These are phyloP conservation scores for Fusarium fujikuroi DNA, from an alignment of 2,329 filamentous ascomycete genomes.

Conservation along the genomic window DNA sequence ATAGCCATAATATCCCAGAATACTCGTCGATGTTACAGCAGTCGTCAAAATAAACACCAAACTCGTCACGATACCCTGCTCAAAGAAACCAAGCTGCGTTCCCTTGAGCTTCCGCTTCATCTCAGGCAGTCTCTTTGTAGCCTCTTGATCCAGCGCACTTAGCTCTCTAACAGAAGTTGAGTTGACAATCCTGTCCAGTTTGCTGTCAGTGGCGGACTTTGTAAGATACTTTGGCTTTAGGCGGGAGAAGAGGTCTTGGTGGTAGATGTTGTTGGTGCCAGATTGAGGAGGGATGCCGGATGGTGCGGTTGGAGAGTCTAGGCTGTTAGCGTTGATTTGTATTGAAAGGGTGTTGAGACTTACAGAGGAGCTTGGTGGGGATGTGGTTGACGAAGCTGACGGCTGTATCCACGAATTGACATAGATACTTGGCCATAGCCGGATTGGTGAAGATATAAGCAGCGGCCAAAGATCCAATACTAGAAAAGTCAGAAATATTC, in stretches of 20 bases:
- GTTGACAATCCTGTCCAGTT: neutral
- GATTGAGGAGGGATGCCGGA: neutral
- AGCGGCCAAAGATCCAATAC: constrained; percentile 4
- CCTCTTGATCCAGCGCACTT: neutral
- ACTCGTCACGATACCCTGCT: constrained; percentile 33
- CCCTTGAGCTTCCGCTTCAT: constrained; percentile 20
- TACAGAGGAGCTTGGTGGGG: constrained; percentile 17
- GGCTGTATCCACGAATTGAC: constrained; percentile 16
- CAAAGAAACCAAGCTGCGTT: constrained; percentile 22
- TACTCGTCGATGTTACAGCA: constrained; percentile 6
- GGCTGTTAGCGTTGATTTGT: fast-evolving
- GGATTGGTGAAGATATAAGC: constrained; percentile 28
- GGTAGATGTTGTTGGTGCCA: neutral
- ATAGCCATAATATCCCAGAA: constrained; percentile 26
- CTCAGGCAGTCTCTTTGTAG: constrained; percentile 2
- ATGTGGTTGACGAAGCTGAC: constrained; percentile 26
- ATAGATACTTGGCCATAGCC: constrained; percentile 23
- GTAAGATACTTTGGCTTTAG: constrained; percentile 23
- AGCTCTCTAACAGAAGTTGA: neutral
- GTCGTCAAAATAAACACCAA: constrained; percentile 18
- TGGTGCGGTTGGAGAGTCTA: constrained; percentile 19
- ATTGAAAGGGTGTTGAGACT: fast-evolving
- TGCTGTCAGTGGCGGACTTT: neutral
- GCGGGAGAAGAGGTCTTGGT: constrained; percentile 6
- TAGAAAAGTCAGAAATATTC: neutral